phyloP scores from a whole-genome alignment of 225 moss, liverwort and hornwort genomes.

The Physcomitrium patens region DNA sequence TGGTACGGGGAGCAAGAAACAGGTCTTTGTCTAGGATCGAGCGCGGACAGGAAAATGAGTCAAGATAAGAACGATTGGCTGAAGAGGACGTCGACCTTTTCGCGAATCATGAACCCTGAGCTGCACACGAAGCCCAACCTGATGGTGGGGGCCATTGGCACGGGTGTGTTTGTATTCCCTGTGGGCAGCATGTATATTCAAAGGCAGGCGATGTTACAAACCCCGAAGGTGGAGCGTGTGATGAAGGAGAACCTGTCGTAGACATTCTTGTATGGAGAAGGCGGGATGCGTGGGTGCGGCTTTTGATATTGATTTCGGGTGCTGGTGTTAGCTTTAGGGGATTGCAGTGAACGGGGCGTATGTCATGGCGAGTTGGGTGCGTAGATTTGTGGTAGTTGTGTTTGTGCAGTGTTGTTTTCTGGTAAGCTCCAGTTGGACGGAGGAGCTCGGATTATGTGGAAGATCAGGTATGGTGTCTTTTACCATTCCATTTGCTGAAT shows the following conservation, averaged over 20 bases:
- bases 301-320: conserved; percentile 10
- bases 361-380: conserved; percentile 34
- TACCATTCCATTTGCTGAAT: background rate
- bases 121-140: conserved; percentile 92
- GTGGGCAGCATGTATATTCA: conserved; percentile 69
- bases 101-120: conserved; percentile 95
- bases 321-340: conserved; percentile 10
- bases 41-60: conserved; percentile 34
- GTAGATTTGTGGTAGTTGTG: conserved; percentile 27
- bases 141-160: conserved; percentile 79
- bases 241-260: conserved; percentile 63
- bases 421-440: conserved; percentile 28
- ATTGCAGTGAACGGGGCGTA: conserved; percentile 12
- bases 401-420: conserved; percentile 35
- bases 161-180: conserved; percentile 79
- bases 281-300: background rate
- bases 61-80: conserved; percentile 72
- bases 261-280: background rate
- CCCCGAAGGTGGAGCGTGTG: conserved; percentile 59
- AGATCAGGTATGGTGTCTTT: conserved; percentile 38
- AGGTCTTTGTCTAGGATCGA: no score
- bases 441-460: conserved; percentile 21
- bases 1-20: no score
- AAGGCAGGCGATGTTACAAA: conserved; percentile 48
- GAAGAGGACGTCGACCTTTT: conserved; percentile 68